Percentiles rank a stretch among this genome's conserved stretches.
These are phyloP conservation scores for Gonapodya sp. DNA, from an alignment of 192 early-diverging fungal genomes.

Conservation along the genomic window DNA sequence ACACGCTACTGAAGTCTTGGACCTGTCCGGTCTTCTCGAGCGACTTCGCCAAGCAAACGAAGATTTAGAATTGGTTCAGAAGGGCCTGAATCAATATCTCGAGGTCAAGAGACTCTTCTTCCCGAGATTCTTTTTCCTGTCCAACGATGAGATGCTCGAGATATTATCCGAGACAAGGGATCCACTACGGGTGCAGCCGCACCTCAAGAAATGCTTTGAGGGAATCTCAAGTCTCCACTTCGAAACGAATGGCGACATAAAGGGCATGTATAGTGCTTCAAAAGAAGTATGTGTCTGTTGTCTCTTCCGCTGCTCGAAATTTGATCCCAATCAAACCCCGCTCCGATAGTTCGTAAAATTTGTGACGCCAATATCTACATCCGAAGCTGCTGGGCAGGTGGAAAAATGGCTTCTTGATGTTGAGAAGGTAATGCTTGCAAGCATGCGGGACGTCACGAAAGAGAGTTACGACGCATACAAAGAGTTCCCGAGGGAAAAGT, in stretches of 20 bases:
- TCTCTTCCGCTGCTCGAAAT: constrained; percentile 47
- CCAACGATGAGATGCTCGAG: constrained; percentile 57
- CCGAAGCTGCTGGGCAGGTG: constrained; percentile 41
- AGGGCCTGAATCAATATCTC: constrained; percentile 52
- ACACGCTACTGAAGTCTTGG: constrained; percentile 40
- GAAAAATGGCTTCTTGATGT: constrained; percentile 50
- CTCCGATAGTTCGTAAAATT: not conserved
- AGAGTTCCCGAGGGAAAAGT: constrained; percentile 37
- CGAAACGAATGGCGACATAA: constrained; percentile 38
- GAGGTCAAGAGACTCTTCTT: constrained; percentile 48
- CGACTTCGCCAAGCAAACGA: constrained; percentile 41
- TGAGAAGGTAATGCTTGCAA: constrained; percentile 40
- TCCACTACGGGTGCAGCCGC: constrained; percentile 49
- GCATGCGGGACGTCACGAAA: constrained; percentile 33
- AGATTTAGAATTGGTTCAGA: constrained; percentile 52
- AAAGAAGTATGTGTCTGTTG: constrained; percentile 32
- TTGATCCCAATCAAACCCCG: constrained; percentile 30
- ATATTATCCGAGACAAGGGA: constrained; percentile 51
- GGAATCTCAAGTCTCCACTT: constrained; percentile 51
- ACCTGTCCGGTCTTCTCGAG: constrained; percentile 40
- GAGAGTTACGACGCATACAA: constrained; percentile 29
- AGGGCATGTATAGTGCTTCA: constrained; percentile 45
- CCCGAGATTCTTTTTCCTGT: constrained; percentile 53
- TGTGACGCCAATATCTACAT: constrained; percentile 36
- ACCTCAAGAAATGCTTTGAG: constrained; percentile 55